Evolutionary conservation across 1,284 basidiomycete species (phyloP).

Genomic region (Polyporus tsugae): DNA sequence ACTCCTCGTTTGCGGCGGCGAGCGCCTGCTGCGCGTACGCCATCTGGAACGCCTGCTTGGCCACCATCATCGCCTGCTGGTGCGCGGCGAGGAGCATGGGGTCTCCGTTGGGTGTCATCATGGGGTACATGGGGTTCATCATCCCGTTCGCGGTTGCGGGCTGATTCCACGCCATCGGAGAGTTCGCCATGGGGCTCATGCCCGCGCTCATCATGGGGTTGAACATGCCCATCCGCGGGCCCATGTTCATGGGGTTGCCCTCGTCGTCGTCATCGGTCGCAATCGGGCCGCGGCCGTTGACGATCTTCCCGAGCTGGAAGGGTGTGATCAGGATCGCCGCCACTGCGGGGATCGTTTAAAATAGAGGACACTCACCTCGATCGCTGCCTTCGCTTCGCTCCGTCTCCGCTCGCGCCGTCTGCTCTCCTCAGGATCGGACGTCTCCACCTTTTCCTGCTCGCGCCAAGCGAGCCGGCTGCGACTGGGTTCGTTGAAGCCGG

Average conservation of each 20-base stretch:
- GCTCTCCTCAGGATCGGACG: slow-evolving; percentile 53
- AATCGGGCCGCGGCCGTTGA: slow-evolving; percentile 76
- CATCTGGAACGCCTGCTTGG: slow-evolving; percentile 87
- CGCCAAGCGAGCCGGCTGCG: slow-evolving; percentile 40
- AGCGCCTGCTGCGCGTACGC: slow-evolving; percentile 88
- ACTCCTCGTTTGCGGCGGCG: slow-evolving; percentile 82
- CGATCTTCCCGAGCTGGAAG: slow-evolving; percentile 76
- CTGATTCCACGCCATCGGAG: slow-evolving; percentile 39
- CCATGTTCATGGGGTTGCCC: slow-evolving; percentile 51
- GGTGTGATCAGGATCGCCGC: slow-evolving; percentile 9
- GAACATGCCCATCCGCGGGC: slow-evolving; percentile 49
- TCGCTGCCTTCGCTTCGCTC: slow-evolving; percentile 78
- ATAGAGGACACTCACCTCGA: slow-evolving; percentile 63
- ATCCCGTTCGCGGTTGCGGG: slow-evolving; percentile 28
- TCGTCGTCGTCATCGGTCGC: slow-evolving; percentile 68
- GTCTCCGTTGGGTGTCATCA: slow-evolving; percentile 50
- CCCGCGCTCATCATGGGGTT: slow-evolving; percentile 58
- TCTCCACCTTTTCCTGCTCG: slow-evolving; percentile 49
- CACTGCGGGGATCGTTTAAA: background rate
- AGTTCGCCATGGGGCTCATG: slow-evolving; percentile 46
- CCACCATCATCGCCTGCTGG: slow-evolving; percentile 81
- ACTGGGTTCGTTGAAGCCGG: slow-evolving; percentile 57
- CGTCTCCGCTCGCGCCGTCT: slow-evolving; percentile 72
- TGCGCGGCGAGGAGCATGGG: slow-evolving; percentile 72
- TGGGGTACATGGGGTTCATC: slow-evolving; percentile 52